Percentiles rank a stretch among this genome's conserved stretches.
Evolutionary conservation across 2,329 filamentous ascomycete genomes (phyloP).

Genomic region (Botryotinia globosa): DNA sequence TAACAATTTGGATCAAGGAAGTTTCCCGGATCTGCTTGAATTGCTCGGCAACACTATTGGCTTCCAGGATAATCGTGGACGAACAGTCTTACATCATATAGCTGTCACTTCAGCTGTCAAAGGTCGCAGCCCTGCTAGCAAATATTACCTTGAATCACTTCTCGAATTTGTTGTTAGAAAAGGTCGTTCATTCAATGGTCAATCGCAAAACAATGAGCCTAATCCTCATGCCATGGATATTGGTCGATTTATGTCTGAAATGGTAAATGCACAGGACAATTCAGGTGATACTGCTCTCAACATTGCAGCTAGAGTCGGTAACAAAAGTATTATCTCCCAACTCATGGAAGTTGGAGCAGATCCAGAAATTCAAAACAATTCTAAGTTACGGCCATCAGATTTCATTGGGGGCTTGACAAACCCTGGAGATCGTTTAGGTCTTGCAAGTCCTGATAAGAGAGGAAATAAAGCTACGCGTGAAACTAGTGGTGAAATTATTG

Average conservation of each 20-base stretch:
- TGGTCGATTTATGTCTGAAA: constrained; percentile 91
- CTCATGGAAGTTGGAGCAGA: constrained; percentile 92
- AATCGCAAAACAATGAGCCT: constrained; percentile 39
- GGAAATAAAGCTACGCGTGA: constrained; percentile 60
- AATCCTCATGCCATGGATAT: constrained; percentile 61
- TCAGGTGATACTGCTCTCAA: constrained; percentile 94
- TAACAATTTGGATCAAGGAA: constrained; percentile 88
- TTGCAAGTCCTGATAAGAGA: constrained; percentile 46
- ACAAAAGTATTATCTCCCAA: constrained; percentile 94
- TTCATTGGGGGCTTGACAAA: constrained; percentile 75
- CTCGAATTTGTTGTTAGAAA: constrained; percentile 93
- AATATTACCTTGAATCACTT: constrained; percentile 92
- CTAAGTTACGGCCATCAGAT: constrained; percentile 84
- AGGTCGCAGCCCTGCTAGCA: constrained; percentile 83
- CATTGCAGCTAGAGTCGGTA: constrained; percentile 88
- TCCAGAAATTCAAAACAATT: constrained; percentile 85
- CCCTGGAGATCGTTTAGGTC: constrained; percentile 46
- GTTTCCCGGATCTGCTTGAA: constrained; percentile 87
- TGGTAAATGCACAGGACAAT: constrained; percentile 93
- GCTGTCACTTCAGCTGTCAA: constrained; percentile 95
- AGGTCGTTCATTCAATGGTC: constrained; percentile 61
- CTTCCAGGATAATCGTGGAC: constrained; percentile 80
- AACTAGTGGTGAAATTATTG: constrained; percentile 75
- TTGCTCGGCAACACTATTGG: constrained; percentile 88
- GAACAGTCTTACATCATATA: constrained; percentile 94